Conservation (phyloP, 345 rosid species). For the Clausena lansium region DNA sequence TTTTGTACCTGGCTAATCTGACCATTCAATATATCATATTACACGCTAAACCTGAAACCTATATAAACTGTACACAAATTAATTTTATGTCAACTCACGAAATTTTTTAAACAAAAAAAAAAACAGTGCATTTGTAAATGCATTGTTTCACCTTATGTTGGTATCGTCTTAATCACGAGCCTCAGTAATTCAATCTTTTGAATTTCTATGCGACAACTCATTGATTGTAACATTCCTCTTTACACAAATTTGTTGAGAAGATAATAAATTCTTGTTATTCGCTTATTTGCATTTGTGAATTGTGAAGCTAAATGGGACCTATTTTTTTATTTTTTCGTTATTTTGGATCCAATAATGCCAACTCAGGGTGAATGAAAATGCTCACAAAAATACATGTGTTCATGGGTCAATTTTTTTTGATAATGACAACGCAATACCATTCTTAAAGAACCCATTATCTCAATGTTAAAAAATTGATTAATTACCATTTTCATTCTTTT, state of each 20-base stretch:
- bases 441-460: slow-evolving; percentile 11
- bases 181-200: neutral
- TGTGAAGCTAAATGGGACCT: neutral
- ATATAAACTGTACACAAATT: no score
- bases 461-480: neutral
- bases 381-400: neutral
- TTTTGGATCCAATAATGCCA: neutral
- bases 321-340: no score
- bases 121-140: neutral
- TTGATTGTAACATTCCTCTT: neutral
- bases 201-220: neutral
- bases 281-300: neutral
- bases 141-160: neutral
- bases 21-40: neutral
- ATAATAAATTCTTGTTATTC: neutral
- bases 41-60: no score
- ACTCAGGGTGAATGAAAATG: neutral
- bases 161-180: neutral
- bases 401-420: neutral
- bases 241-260: neutral
- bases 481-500: neutral
- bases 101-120: no score
- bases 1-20: slow-evolving; percentile 15
- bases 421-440: slow-evolving; percentile 4
- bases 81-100: neutral